Base-by-base conservation (phyloP, 805 yeast species). In the Candida coleopterorum region DNA sequence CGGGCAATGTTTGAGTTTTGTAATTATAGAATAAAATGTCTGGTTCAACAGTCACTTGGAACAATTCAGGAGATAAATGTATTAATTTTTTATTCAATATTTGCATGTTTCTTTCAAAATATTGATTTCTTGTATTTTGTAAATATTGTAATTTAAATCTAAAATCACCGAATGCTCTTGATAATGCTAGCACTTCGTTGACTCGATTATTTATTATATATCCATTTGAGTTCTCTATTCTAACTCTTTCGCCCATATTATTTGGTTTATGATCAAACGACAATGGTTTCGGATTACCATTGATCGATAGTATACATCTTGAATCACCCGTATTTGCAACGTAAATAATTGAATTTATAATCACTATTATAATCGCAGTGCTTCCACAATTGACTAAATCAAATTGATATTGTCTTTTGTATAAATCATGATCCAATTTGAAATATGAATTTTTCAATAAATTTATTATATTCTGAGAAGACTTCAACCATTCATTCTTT, bases 311-410 rank as follows among this genome's bases (percentile, higher is more conserved):
- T 6, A 83, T 72, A 41, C 83, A 72, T 41, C 94, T 64, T 6
- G 89, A 81, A 55, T 84, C 94, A 4, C 94, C 94, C 2, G 85
- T 70, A 48, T 84, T 84, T 11, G 85, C 82, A 9, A 77, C 80
- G 16, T 72, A 68, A 10, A 84, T 60, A 22, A 53, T 47, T 24
- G 56, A 48, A n/a, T 52, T 52, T 6, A 66, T 40, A 14, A 67
- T 40, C 3, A 55, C 45, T 7, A 66, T 44, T 3, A 64, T 48
- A 2, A 64, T 59, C 2, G 65, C 72, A 1, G 73, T 68, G n/a
- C 68, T 53, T 11, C 73, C 73, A 40, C 72, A 65, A 40, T 63
- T 60, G 31, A 52, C 47, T 11, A 62, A 46, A 35, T 55, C 49
- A 6, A 32, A 24, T 23, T 32, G 20, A 12, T 32, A 15, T 15